Conservation (phyloP, 2,329 filamentous ascomycete genomes). For the Fusarium dimerum region DNA sequence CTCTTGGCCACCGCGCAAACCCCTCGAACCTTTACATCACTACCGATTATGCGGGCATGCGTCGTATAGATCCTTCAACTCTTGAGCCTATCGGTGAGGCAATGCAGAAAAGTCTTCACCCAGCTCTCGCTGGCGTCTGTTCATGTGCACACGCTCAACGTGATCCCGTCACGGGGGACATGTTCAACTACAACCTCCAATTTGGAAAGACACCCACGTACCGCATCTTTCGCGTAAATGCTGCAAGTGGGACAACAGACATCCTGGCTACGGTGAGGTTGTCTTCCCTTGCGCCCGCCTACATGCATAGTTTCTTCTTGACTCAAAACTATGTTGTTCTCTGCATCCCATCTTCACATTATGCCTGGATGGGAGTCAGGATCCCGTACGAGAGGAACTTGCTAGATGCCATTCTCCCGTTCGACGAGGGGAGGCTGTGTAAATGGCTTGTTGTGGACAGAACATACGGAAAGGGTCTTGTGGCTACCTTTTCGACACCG, state of each 20-base stretch:
- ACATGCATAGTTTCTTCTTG: slow-evolving; percentile 82
- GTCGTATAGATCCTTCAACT: slow-evolving; percentile 67
- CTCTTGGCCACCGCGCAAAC: slow-evolving; percentile 38
- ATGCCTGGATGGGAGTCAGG: slow-evolving; percentile 56
- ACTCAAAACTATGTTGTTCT: slow-evolving; percentile 71
- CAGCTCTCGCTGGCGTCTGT: slow-evolving; percentile 65
- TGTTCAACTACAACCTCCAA: slow-evolving; percentile 81
- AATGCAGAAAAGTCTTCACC: slow-evolving; percentile 63
- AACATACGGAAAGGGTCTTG: slow-evolving; percentile 58
- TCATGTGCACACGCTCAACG: slow-evolving; percentile 72
- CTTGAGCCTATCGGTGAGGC: slow-evolving; percentile 71
- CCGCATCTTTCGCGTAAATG: slow-evolving; percentile 67
- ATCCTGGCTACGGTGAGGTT: slow-evolving; percentile 68
- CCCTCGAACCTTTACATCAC: slow-evolving; percentile 52
- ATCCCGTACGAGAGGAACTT: slow-evolving; percentile 68
- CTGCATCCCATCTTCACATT: slow-evolving; percentile 69
- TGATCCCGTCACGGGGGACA: slow-evolving; percentile 71
- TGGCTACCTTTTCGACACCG: slow-evolving; percentile 67
- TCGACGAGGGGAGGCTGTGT: slow-evolving; percentile 56
- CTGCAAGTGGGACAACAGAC: slow-evolving; percentile 63
- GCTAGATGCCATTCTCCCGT: slow-evolving; percentile 66
- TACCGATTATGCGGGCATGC: slow-evolving; percentile 58
- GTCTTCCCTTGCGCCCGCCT: slow-evolving; percentile 57
- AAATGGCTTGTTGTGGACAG: slow-evolving; percentile 78
- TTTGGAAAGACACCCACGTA: slow-evolving; percentile 61